These are phyloP conservation scores for Neonothopanus nambi DNA, from an alignment of 1,284 basidiomycete genomes.

Conservation along the genomic window DNA sequence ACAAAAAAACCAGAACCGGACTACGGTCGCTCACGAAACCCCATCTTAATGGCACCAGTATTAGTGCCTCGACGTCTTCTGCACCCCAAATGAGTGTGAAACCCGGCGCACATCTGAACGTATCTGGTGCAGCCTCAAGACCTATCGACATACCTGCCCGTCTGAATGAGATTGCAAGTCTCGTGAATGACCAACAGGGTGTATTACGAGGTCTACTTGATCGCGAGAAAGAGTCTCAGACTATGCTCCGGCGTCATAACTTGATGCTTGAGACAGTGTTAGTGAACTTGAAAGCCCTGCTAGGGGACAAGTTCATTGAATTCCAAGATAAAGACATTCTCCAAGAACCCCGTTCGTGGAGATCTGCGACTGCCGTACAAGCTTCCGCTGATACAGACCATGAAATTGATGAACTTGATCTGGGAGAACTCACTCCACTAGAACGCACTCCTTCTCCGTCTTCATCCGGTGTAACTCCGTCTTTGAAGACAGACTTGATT, in stretches of 20 bases:
- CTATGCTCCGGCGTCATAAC: not conserved
- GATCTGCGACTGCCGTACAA: not conserved
- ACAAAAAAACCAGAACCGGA: constrained; percentile 8
- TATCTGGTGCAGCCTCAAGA: too few relatives aligned
- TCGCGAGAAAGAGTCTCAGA: not conserved
- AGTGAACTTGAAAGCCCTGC: constrained; percentile 4
- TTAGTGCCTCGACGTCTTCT: too few relatives aligned
- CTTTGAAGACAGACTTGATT: not conserved
- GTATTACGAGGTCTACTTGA: not conserved
- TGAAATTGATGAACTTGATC: constrained; percentile 6
- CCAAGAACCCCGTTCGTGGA: not conserved
- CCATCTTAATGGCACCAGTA: not conserved
- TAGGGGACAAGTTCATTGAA: constrained; percentile 1
- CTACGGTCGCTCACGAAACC: constrained; percentile 3
- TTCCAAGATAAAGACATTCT: not conserved
- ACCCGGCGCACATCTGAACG: too few relatives aligned
- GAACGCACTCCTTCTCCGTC: not conserved
- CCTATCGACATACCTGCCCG: too few relatives aligned
- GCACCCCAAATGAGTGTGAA: too few relatives aligned
- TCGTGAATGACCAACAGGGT: too few relatives aligned
- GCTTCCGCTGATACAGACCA: not conserved
- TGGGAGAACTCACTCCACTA: not conserved
- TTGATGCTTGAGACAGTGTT: constrained; percentile 5
- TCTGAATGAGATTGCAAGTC: too few relatives aligned
- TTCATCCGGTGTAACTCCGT: not conserved